phyloP scores from a whole-genome alignment of 108 stramenopile species.

The Skeletonema potamos region DNA sequence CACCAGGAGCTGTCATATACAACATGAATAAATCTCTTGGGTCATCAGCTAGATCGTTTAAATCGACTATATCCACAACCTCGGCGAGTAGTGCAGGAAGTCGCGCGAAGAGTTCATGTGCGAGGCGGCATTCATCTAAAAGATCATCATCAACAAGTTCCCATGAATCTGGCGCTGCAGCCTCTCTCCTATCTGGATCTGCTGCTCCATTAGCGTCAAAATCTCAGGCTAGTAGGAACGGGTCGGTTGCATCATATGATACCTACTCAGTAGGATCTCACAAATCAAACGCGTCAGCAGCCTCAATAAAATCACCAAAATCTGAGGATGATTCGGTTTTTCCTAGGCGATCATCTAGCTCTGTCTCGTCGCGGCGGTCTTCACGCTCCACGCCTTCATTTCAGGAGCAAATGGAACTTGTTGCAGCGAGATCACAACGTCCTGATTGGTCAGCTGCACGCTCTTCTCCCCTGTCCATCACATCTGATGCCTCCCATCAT shows the following conservation, averaged over 20 bases:
- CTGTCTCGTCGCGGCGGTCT: neutral
- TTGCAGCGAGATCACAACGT: neutral
- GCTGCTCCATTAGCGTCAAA: neutral
- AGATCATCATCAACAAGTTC: neutral
- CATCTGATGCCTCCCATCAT: neutral
- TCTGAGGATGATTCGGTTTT: neutral
- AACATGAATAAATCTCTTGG: too few relatives aligned
- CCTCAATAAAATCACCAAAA: neutral
- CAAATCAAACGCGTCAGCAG: neutral
- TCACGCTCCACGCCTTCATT: neutral
- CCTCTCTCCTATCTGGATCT: neutral
- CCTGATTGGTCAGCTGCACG: neutral
- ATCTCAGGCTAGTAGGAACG: neutral
- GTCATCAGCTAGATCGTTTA: neutral
- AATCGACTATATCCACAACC: neutral
- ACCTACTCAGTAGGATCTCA: neutral
- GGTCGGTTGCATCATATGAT: neutral
- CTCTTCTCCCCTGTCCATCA: neutral
- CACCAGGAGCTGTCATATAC: too few relatives aligned
- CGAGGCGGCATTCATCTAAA: neutral
- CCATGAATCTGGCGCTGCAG: neutral
- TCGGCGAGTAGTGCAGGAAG: neutral
- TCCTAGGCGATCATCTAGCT: neutral
- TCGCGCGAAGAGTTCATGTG: neutral
- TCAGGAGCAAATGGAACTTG: neutral